Percentiles rank a stretch among this genome's conserved stretches.
These are phyloP conservation scores for Plasmodium inui DNA, from an alignment of 169 alveolate species.

Conservation along the genomic window DNA sequence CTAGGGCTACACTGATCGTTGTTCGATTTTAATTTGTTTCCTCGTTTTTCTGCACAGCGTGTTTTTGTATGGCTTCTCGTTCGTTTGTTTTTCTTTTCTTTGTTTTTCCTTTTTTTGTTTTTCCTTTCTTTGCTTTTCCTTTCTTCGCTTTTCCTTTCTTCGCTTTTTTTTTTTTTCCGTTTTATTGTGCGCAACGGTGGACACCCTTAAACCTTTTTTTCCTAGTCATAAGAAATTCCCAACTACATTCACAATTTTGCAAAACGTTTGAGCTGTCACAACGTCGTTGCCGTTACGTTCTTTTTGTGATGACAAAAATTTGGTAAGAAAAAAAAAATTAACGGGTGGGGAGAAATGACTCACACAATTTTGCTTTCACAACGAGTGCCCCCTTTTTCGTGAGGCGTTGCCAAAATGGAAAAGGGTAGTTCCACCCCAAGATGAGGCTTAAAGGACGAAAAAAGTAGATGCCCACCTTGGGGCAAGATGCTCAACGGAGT, in stretches of 20 bases:
- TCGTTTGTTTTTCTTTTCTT: not conserved
- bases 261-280: slow-evolving; percentile 8
- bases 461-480: not conserved
- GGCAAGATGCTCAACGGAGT: not conserved
- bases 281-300: not conserved
- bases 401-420: not conserved
- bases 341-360: not conserved
- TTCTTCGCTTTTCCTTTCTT: not conserved
- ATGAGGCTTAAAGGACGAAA: not conserved
- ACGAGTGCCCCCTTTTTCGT: not conserved
- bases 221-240: not conserved
- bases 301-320: not conserved
- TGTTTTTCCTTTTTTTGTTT: not conserved
- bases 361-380: slow-evolving; percentile 10
- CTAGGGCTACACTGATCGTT: not conserved
- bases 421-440: not conserved
- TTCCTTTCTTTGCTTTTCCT: not conserved
- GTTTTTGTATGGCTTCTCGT: not conserved
- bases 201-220: not conserved
- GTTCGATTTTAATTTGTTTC: not conserved
- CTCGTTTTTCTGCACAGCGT: not conserved
- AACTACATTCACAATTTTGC: slow-evolving; percentile 8
- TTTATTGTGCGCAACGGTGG: not conserved
- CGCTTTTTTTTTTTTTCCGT: slow-evolving; percentile 6
- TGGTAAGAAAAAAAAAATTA: not conserved